Evolutionary conservation across 345 rosid species (phyloP), one percentile per base, ranked within the genome.

Genomic region (Populus pruinosa): DNA sequence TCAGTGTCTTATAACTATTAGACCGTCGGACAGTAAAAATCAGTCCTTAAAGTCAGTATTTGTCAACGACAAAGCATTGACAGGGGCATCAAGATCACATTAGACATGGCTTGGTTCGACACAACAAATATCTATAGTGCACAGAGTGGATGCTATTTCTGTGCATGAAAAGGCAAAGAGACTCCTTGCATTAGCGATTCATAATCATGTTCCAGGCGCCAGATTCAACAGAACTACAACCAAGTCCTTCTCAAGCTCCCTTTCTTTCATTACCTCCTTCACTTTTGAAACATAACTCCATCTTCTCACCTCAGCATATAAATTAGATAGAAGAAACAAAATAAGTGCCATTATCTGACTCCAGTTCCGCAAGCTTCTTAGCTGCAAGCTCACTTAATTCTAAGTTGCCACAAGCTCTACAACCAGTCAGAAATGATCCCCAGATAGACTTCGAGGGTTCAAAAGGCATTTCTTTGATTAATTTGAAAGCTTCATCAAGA

Each of bases 251-350:
- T 70, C 80, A 13, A 88, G 78, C 65, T 88, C 87, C 63, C 69
- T 80, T 39, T 71, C 82, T 80, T 82, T 81, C 88, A 86, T 87
- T 71, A 86, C 41, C 27, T 74, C 82, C 81, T 88, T 80, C 25
- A 83, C 80, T 53, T 77, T 16, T 72, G 75, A 85, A 76, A 71
- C 87, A 72, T 87, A 87, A 78, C 56, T 72, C 87, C 91, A 85
- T 83, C 87, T 87, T 76, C 88, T 90, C 89, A 87, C 80, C 63
- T 86, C 83, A 2, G 88, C 83, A 82, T 88, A 85, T 76, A 83
- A 72, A 72, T 81, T 85, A 56, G 87, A 84, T 70, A 90, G 82
- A 56, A 49, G 83, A 62, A 38, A 81, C 84, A 82, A 84, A 80
- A 63, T 88, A 79, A 74, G 83, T 79, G 59, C 87, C 75, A 72